Evolutionary conservation across 805 yeast genomes (phyloP).

Genomic region (Monosporozyma servazzii): DNA sequence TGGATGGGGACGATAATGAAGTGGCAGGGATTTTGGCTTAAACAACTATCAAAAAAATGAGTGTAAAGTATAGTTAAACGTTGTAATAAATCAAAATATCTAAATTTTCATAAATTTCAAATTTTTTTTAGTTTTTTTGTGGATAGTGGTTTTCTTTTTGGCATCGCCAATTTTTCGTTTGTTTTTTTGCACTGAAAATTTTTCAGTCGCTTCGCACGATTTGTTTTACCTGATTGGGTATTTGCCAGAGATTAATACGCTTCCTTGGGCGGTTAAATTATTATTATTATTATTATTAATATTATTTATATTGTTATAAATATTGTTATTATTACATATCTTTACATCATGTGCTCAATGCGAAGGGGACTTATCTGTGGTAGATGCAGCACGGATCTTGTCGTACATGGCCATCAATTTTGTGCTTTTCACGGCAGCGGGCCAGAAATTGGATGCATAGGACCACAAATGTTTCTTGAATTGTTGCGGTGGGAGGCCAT

Average conservation of each 20-base stretch:
- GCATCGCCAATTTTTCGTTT: not conserved
- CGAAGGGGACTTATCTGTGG: not conserved
- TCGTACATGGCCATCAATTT: conserved; percentile 71
- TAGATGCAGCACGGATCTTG: conserved; percentile 32
- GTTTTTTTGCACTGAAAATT: not conserved
- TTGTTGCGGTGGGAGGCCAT: conserved; percentile 6
- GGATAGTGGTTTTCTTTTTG: not conserved
- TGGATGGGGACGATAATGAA: not conserved
- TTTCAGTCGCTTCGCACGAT: not conserved
- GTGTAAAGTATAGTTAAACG: not conserved
- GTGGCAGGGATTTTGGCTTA: not conserved
- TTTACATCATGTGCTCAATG: not conserved
- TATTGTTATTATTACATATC: not conserved
- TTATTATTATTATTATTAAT: not conserved
- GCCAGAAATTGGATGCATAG: conserved; percentile 81
- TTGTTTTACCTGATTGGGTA: not conserved
- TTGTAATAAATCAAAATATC: not conserved
- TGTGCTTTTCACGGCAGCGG: conserved; percentile 65
- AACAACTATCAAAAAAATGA: not conserved
- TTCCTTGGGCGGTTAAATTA: not conserved
- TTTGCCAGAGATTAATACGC: not conserved
- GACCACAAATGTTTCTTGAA: conserved; percentile 67
- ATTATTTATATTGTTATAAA: not conserved
- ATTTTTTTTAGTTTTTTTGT: not conserved
- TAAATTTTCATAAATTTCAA: not conserved